Conservation (phyloP, 2,329 filamentous ascomycete species). For the Pseudogymnoascus sp. region DNA sequence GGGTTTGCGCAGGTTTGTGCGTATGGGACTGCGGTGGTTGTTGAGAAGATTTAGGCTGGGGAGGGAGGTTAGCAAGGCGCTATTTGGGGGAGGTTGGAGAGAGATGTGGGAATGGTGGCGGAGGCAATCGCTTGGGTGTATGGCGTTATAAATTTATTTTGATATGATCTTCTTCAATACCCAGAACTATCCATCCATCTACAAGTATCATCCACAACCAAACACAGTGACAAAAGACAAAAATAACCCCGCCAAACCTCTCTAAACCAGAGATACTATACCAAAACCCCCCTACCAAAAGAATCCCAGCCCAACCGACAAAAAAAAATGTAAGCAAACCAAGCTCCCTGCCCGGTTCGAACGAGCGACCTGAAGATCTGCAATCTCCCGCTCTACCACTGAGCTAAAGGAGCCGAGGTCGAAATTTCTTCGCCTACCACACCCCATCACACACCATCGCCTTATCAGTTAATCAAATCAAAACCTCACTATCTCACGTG, state of each 20-base stretch:
- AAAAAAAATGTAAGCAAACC: background rate
- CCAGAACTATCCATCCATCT: background rate
- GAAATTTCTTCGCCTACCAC: background rate
- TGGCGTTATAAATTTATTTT: background rate
- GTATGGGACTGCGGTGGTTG: conserved; percentile 53
- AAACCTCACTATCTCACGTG: background rate
- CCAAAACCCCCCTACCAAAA: too few relatives aligned
- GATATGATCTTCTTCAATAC: background rate
- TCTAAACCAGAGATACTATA: background rate
- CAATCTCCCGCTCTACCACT: conserved; percentile 15
- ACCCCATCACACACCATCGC: background rate
- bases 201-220: background rate
- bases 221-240: background rate
- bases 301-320: background rate
- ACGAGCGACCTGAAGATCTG: conserved; percentile 15
- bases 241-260: background rate
- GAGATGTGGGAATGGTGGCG: background rate
- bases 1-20: conserved; percentile 54
- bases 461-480: background rate
- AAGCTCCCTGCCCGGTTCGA: conserved; percentile 14
- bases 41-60: conserved; percentile 47
- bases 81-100: background rate
- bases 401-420: conserved; percentile 14
- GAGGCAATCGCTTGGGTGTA: background rate
- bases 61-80: too few relatives aligned